phyloP scores from a whole-genome alignment of 345 rosid species.

The Eucalyptus curtisii region DNA sequence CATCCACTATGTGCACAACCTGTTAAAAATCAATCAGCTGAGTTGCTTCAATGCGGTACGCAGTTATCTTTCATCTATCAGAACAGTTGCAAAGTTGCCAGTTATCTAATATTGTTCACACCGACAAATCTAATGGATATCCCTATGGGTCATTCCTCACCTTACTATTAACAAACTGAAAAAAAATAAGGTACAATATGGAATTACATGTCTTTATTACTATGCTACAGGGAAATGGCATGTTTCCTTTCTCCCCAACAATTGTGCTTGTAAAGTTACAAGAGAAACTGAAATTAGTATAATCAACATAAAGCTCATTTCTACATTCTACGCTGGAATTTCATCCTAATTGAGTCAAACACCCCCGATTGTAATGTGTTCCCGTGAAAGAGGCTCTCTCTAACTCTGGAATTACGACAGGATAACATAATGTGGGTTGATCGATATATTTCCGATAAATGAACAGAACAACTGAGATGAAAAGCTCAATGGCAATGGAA shows the following conservation, averaged over 20 bases:
- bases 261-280: background rate
- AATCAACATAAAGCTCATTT: background rate
- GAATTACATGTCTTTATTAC: background rate
- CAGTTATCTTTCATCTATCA: background rate
- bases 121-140: background rate
- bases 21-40: background rate
- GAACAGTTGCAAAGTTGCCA: background rate
- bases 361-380: background rate
- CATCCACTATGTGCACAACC: constrained; percentile 93
- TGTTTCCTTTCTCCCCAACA: background rate
- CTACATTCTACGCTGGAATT: background rate
- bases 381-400: background rate
- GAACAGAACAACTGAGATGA: background rate
- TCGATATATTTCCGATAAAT: background rate
- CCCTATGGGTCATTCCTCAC: background rate
- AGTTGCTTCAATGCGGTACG: background rate
- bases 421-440: background rate
- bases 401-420: background rate
- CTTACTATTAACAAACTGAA: background rate
- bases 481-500: background rate
- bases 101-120: background rate
- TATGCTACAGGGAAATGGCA: background rate
- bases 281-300: background rate
- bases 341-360: background rate
- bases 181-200: background rate